Base-by-base conservation (phyloP, 2,329 filamentous ascomycete species). In the Talaromyces islandicus region DNA sequence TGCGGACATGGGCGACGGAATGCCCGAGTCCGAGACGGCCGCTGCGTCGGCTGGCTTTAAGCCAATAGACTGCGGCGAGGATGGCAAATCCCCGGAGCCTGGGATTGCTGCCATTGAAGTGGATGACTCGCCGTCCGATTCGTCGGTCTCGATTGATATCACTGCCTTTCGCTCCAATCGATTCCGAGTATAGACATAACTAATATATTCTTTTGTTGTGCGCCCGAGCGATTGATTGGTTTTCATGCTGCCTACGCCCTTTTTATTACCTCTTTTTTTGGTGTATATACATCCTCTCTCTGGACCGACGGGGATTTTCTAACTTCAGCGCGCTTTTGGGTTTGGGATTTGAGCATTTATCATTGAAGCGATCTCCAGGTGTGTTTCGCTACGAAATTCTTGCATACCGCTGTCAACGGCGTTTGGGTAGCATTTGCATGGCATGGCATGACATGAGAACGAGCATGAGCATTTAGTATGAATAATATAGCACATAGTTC, bases 111-210 rank as follows among this genome's bases (percentile, higher is more conserved):
- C 67, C 57, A 75, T 75, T 30, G 73, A 75, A 60, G 73, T 75
- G 9, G 73, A 74, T 59, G 72, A 75, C 57, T 63, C 63, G 29
- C 70, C 69, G 5, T 71, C 71, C n/a, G 64, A 66, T 7, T 71
- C 71, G 7, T 71, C 70, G 25, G 69, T 74, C 56, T 72, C 70
- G 14, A 70, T 75, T 51, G 72, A 75, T 56, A 64, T 75, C 3
- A 68, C 70, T 48, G 72, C 72, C 46, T 73, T 75, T 60, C 68
- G 72, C 55, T 62, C 71, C 27, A 67, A 66, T 17, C 65, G 70
- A 56, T 63, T 66, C n/a, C 56, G 66, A 53, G 27, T 52, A 51
- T 66, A 46, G 64, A 55, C 35, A 55, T 38, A 9, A 7, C 17
- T 29, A 7, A 19, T n/a, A 38, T 55, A 7, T 54, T 14, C 14